A percentile compares a stretch with the other conserved stretches of the same genome.
Conservation (phyloP, 306 rosid species). For the Vicia faba region DNA sequence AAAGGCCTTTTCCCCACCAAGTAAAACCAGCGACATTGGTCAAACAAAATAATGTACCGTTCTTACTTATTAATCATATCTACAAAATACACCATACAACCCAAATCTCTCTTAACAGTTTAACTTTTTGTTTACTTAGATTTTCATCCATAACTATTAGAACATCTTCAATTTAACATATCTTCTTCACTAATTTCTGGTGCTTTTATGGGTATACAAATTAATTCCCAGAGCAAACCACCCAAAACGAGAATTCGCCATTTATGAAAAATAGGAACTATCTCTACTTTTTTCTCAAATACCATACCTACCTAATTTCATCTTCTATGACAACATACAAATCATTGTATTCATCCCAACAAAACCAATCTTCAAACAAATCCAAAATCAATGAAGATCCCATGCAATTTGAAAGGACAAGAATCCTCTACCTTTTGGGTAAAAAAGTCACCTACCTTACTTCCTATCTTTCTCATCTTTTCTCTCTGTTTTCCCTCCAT, state of each 20-base stretch:
- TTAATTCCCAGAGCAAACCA: too few relatives aligned
- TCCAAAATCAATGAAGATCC: neutral
- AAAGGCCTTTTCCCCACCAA: conserved; percentile 1
- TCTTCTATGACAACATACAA: neutral
- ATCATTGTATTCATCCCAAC: neutral
- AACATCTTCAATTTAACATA: neutral
- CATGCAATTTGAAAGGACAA: neutral
- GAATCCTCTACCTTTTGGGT: too few relatives aligned
- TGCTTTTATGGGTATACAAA: neutral
- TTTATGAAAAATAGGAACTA: neutral
- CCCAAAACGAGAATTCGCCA: neutral
- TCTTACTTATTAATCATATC: neutral
- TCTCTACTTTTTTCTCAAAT: neutral
- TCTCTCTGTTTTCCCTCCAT: too few relatives aligned
- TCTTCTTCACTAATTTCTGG: neutral
- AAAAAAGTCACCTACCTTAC: too few relatives aligned
- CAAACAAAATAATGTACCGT: neutral
- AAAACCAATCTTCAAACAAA: neutral
- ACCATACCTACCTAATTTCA: neutral
- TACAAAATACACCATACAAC: neutral
- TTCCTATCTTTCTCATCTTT: too few relatives aligned
- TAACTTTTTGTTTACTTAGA: neutral
- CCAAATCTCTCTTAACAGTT: neutral
- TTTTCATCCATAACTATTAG: neutral
- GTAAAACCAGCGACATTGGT: too few relatives aligned